phyloP scores from a whole-genome alignment of 768 basidiomycete genomes.

The Crepidotus variabilis region DNA sequence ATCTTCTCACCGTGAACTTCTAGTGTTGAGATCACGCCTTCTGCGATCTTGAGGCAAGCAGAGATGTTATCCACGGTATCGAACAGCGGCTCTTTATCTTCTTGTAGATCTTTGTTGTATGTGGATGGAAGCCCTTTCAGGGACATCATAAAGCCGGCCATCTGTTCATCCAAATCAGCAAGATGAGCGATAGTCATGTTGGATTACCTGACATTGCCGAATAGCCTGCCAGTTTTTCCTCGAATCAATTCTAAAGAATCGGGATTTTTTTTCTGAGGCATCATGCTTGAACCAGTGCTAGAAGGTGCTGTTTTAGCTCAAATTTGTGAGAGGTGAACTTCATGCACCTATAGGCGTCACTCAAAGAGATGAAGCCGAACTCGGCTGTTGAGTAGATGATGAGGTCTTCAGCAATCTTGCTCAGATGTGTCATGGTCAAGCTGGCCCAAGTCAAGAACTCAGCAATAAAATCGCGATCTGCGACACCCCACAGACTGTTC shows the following conservation, averaged over 20 bases:
- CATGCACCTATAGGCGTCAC: slow-evolving; percentile 91
- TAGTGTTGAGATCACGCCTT: slow-evolving; percentile 91
- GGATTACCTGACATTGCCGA: slow-evolving; percentile 69
- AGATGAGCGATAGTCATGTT: neutral
- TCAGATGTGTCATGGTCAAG: slow-evolving; percentile 89
- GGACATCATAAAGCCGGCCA: slow-evolving; percentile 97
- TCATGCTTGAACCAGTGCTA: slow-evolving; percentile 98
- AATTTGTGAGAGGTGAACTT: neutral
- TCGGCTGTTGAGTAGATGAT: slow-evolving; percentile 97
- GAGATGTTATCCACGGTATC: slow-evolving; percentile 88
- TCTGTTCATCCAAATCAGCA: slow-evolving; percentile 42
- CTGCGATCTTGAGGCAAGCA: slow-evolving; percentile 87
- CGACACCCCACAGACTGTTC: slow-evolving; percentile 96
- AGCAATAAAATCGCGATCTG: slow-evolving; percentile 94
- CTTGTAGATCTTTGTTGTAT: slow-evolving; percentile 99
- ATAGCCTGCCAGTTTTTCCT: slow-evolving; percentile 92
- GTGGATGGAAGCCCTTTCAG: slow-evolving; percentile 97
- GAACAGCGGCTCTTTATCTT: slow-evolving; percentile 97
- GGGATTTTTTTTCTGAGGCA: slow-evolving; percentile 99
- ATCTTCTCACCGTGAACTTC: slow-evolving; percentile 86
- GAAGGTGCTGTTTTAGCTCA: neutral
- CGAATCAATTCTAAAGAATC: slow-evolving; percentile 94
- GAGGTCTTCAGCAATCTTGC: slow-evolving; percentile 92
- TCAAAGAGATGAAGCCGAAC: slow-evolving; percentile 94
- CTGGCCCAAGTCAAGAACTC: slow-evolving; percentile 98